Evolutionary conservation across 139 green algal genomes (phyloP).

Genomic region (Micractinium sp.): DNA sequence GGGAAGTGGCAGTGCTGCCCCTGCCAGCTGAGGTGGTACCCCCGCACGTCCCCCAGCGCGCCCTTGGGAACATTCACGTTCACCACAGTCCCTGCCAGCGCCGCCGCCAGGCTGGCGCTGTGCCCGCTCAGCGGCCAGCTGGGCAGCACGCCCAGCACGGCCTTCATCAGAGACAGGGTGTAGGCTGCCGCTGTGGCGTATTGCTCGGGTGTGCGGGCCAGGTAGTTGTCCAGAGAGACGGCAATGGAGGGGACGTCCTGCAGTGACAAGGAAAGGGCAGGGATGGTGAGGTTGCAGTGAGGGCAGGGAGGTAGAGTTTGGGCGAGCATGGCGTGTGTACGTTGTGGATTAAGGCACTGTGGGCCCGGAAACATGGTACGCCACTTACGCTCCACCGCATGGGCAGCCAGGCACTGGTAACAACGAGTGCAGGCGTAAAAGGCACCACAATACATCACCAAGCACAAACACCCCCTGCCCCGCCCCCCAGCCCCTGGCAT

Average conservation of each 20-base stretch:
- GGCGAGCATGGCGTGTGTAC: background rate
- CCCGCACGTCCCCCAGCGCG: background rate
- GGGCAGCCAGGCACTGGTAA: too few species aligned
- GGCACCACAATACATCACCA: too few species aligned
- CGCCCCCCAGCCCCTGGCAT: too few species aligned
- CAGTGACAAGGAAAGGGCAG: background rate
- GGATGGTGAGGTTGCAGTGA: background rate
- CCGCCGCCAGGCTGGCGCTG: conserved; percentile 6
- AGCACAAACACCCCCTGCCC: background rate
- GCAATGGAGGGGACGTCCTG: conserved; percentile 69
- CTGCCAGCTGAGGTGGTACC: conserved; percentile 48
- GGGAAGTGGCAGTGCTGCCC: conserved; percentile 38
- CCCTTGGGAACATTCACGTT: conserved; percentile 53
- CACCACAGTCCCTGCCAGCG: conserved; percentile 45
- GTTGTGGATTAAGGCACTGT: background rate
- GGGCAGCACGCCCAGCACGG: conserved; percentile 45
- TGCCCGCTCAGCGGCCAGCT: background rate
- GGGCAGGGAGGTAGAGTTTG: background rate
- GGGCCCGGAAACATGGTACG: too few species aligned
- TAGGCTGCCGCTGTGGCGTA: conserved; percentile 56
- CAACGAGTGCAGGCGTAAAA: too few species aligned
- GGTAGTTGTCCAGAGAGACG: conserved; percentile 74
- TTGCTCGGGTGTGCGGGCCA: conserved; percentile 57
- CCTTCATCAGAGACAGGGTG: conserved; percentile 55
- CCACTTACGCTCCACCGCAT: too few species aligned